Conservation (phyloP, 345 rosid species). For the Gossypium sturtianum region DNA sequence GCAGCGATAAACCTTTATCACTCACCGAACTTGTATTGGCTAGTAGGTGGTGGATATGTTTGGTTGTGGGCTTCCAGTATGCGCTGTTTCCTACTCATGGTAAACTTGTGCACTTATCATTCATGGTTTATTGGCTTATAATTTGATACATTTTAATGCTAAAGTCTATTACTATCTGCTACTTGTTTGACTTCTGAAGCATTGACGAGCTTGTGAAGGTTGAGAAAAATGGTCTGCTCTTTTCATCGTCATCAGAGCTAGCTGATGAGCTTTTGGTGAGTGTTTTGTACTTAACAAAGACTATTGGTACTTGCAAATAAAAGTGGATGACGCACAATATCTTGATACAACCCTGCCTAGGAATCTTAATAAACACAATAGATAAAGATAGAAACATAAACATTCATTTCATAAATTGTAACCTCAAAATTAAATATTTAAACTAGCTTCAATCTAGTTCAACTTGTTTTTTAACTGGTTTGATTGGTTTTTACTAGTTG, state of each 20-base stretch:
- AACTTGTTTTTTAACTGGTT: too few species aligned
- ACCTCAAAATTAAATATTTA: too few species aligned
- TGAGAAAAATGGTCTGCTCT: constrained; percentile 79
- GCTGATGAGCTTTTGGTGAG: constrained; percentile 66
- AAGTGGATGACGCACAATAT: background rate
- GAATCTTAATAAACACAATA: background rate
- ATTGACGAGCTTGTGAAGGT: constrained; percentile 78
- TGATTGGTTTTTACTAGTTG: too few species aligned
- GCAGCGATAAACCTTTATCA: background rate
- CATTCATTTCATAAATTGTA: too few species aligned
- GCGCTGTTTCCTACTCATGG: constrained; percentile 96
- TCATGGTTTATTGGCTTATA: constrained; percentile 1
- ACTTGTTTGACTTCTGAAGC: constrained; percentile 36
- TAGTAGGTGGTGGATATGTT: constrained; percentile 96
- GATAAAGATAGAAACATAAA: too few species aligned
- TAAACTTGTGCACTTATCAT: constrained; percentile 21
- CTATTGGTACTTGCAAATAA: background rate
- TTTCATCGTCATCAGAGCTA: constrained; percentile 83
- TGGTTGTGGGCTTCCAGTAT: constrained; percentile 95
- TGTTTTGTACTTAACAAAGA: constrained; percentile 6
- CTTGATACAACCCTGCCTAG: background rate
- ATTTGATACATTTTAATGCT: background rate
- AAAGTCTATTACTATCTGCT: background rate
- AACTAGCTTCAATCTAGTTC: too few species aligned
- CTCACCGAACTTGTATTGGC: constrained; percentile 5